phyloP scores from a whole-genome alignment of 2,329 filamentous ascomycete species.

The Penicillium sp. region DNA sequence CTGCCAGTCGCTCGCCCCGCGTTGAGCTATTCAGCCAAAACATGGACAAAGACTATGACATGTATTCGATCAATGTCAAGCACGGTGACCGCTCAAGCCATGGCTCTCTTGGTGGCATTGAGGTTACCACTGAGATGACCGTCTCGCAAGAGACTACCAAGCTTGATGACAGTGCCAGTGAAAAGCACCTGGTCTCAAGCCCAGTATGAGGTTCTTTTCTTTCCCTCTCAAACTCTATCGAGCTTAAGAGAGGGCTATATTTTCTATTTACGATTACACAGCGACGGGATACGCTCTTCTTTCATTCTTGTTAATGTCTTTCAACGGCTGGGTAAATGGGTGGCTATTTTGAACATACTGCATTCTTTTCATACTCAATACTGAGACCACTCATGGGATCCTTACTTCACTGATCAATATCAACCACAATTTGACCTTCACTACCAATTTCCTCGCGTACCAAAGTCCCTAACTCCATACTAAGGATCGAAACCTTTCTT shows the following conservation, averaged over 20 bases:
- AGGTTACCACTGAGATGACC: slow-evolving; percentile 33
- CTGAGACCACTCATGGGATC: not conserved
- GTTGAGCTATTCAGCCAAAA: slow-evolving; percentile 20
- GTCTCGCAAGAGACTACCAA: slow-evolving; percentile 22
- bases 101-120: slow-evolving; percentile 25
- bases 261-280: slow-evolving; percentile 11
- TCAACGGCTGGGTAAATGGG: not conserved
- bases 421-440: slow-evolving; percentile 33
- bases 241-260: not conserved
- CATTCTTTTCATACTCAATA: not conserved
- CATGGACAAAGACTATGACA: slow-evolving; percentile 26
- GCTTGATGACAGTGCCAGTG: slow-evolving; percentile 20
- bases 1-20: slow-evolving; percentile 14
- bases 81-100: slow-evolving; percentile 12
- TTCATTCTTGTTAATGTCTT: not conserved
- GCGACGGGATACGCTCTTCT: slow-evolving; percentile 3
- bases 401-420: slow-evolving; percentile 8
- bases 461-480: slow-evolving; percentile 28
- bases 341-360: not conserved
- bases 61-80: slow-evolving; percentile 30
- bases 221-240: not conserved
- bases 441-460: slow-evolving; percentile 22
- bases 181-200: slow-evolving; percentile 25
- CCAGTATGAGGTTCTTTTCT: slow-evolving; percentile 7
- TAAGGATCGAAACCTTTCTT: slow-evolving; percentile 28